Evolutionary conservation across 805 yeast species (phyloP), one percentile per base, ranked within the genome.

Genomic region (Cyberlindnera mrakii): DNA sequence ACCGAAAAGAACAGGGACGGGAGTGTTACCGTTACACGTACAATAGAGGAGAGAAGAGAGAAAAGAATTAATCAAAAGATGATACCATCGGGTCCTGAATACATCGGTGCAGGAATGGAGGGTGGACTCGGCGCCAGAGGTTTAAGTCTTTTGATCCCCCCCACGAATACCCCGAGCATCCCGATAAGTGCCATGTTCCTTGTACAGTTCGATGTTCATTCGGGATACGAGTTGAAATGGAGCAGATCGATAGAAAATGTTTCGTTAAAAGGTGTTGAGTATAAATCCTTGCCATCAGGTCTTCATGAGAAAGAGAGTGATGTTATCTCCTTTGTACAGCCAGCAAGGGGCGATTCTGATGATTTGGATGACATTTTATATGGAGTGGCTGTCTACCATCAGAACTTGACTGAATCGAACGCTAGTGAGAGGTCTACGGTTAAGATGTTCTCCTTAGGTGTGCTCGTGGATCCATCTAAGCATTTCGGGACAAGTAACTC

Each of bases 271-370:
- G 72, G 73, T 11, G 54, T 82, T 4, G 89, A 82, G 59, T 82
- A 72, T 61, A 75, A 78, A 49, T 67, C 80, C n/a, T 61, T 82
- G 35, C 89, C 89, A 0, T 78, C 86, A 0, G 88, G 90, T 1
- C 64, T 80, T 3, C 89, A 82, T 53, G 68, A 74, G 13, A 66
- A 67, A 3, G 58, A 59, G 17, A 44, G 53, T 13, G 89, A 82
- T 53, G 72, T 75, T 2, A 67, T 82, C 1, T 73, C 75, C 41
- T 81, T 82, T 59, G 71, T 69, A 3, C 59, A 53, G 6, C 63
- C 68, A 8, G 62, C 58, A 32, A 42, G 45, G 11, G 45, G 27
- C 27, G 62, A 58, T 32, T 43, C 47, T 10, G 44, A 53, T 9
- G 48, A 42, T 2, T 1, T 30, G 17, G 47, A 48, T 13, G 52